Base-by-base conservation (phyloP, 176 grass and related monocot genomes). In the Raddia distichophylla region DNA sequence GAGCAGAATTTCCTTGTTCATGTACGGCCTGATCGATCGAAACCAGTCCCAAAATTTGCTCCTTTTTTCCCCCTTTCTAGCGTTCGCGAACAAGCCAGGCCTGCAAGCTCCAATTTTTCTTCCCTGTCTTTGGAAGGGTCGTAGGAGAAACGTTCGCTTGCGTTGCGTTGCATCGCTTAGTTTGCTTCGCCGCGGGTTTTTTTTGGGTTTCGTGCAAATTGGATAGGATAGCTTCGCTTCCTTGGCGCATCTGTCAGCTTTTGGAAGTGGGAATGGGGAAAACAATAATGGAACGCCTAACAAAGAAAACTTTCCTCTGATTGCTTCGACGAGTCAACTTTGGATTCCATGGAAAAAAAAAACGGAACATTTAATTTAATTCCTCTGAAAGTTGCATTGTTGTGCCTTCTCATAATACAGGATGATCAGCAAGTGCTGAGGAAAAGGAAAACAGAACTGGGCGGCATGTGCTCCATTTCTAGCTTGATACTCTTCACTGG, bases 371-470 rank as follows among this genome's bases (percentile, higher is more conserved):
- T 40, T 40, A 1, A 40, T 40, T 40, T 40, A 40, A 40, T 40
- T 40, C 2, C 37, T 40, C 44, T 60, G 44, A 78, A 62, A 81
- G 67, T 43, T 74, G 48, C 20, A 53, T 64, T 85, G 4, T 62
- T 91, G 60, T 81, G 12, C 56, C 73, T 49, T 51, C 37, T 87
- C 48, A 32, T 81, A 57, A 60, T 84, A 7, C 86, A 98, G 95
- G 82, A 94, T 61, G 95, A 98, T 80, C 88, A 89, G 19, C 87
- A 98, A 69, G 42, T 87, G 14, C 83, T 98, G 62, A 81, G 80
- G 78, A 93, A 89, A 87, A 93, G 95, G 73, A 94, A 98, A 94
- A 98, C 95, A 44, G 95, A 98, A 83, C 65, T 98, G 63, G 95
- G 95, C 10, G 95, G 95, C 15, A 82, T 62, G 20, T 98, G 88